Percentiles rank a stretch among this genome's conserved stretches.
These are phyloP conservation scores for Gnomoniopsis smithogilvyi DNA, from an alignment of 2,329 filamentous ascomycete species.

Conservation along the genomic window DNA sequence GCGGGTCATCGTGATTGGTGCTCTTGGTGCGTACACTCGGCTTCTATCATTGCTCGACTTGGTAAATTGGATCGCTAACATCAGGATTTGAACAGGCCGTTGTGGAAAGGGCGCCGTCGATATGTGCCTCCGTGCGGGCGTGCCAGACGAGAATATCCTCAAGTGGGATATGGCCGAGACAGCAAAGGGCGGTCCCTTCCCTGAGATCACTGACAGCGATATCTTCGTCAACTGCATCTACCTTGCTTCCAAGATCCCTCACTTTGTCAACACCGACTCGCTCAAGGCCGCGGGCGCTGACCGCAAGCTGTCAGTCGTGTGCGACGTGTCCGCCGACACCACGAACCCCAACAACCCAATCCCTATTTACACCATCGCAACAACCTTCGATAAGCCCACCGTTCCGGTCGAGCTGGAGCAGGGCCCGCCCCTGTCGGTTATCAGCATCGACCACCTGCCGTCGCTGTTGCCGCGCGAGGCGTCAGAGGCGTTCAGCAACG, in stretches of 20 bases:
- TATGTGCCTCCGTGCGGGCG: slow-evolving; percentile 70
- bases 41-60: neutral
- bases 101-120: slow-evolving; percentile 85
- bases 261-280: slow-evolving; percentile 72
- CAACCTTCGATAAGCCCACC: slow-evolving; percentile 85
- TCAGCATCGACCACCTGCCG: slow-evolving; percentile 84
- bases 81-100: slow-evolving; percentile 51
- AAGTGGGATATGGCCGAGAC: slow-evolving; percentile 79
- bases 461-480: slow-evolving; percentile 82
- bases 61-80: neutral
- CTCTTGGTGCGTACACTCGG: slow-evolving; percentile 9
- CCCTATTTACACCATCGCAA: slow-evolving; percentile 81
- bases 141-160: slow-evolving; percentile 64
- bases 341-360: slow-evolving; percentile 69
- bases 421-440: slow-evolving; percentile 67
- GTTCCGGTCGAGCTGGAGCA: slow-evolving; percentile 63
- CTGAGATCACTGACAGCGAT: slow-evolving; percentile 71
- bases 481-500: slow-evolving; percentile 76
- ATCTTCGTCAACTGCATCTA: slow-evolving; percentile 91
- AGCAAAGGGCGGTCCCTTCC: slow-evolving; percentile 69
- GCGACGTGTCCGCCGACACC: slow-evolving; percentile 75
- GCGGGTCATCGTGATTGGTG: slow-evolving; percentile 80
- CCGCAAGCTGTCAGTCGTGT: slow-evolving; percentile 75
- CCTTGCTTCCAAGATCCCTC: slow-evolving; percentile 72
- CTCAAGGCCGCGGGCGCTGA: slow-evolving; percentile 55